A percentile compares a stretch with the other conserved stretches of the same genome.
phyloP scores from a whole-genome alignment of 1,139 yeast species.

The Scheffersomyces parashehatae region DNA sequence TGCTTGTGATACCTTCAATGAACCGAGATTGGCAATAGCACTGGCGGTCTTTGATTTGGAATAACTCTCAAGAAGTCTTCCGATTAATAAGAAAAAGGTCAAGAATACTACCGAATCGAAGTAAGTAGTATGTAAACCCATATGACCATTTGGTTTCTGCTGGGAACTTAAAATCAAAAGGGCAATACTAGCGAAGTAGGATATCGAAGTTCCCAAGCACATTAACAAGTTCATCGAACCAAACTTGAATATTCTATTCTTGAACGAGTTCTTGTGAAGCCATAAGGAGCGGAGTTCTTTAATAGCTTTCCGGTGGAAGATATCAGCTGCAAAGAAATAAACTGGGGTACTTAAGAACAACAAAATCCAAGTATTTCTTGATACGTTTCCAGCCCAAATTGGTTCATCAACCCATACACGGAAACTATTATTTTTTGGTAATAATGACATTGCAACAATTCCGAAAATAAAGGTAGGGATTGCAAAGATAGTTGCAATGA shows the following conservation, averaged over 20 bases:
- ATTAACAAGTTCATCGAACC: conserved; percentile 78
- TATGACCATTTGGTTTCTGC: conserved; percentile 23
- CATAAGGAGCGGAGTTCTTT: conserved; percentile 60
- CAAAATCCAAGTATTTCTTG: conserved; percentile 66
- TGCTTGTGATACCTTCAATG: conserved; percentile 53
- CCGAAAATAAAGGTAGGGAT: conserved; percentile 74
- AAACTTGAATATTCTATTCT: conserved; percentile 59
- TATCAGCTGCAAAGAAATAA: conserved; percentile 72
- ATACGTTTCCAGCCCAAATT: conserved; percentile 62
- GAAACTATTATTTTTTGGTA: conserved; percentile 44
- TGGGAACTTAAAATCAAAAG: conserved; percentile 52
- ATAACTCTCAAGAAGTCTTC: conserved; percentile 64
- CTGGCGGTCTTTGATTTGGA: conserved; percentile 69
- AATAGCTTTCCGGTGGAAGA: conserved; percentile 67
- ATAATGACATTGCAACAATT: conserved; percentile 64
- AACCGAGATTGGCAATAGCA: conserved; percentile 56
- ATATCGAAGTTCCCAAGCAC: conserved; percentile 70
- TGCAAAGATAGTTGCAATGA: conserved; percentile 52
- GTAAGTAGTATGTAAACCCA: conserved; percentile 62
- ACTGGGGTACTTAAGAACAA: conserved; percentile 70
- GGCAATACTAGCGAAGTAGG: conserved; percentile 69
- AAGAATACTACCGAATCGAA: conserved; percentile 79
- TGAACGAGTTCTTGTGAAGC: conserved; percentile 57
- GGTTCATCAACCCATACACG: conserved; percentile 61
- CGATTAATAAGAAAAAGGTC: conserved; percentile 68